Percentiles rank a stretch among this genome's conserved stretches.
phyloP scores from a whole-genome alignment of 495 filamentous ascomycete genomes.

The Penicillium malachiteum region DNA sequence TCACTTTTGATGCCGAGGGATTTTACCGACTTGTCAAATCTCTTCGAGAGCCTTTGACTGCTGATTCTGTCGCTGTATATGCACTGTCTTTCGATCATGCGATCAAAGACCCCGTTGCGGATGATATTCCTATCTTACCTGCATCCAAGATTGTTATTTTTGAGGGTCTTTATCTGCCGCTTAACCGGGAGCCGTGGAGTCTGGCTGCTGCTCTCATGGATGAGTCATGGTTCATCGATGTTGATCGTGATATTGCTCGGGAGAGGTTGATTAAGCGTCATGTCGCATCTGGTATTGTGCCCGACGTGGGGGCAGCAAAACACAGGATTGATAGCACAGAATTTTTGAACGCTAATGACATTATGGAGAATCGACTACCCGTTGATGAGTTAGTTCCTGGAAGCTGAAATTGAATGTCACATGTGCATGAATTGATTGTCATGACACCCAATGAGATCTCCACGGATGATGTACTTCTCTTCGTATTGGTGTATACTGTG shows the following conservation, averaged over 20 bases:
- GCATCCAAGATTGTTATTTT: slow-evolving; percentile 62
- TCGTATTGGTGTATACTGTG: too few species aligned
- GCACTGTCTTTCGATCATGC: slow-evolving; percentile 74
- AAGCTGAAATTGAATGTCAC: neutral
- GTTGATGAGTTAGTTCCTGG: slow-evolving; percentile 2
- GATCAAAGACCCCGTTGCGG: slow-evolving; percentile 68
- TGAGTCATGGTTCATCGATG: slow-evolving; percentile 75
- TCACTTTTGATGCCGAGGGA: slow-evolving; percentile 70
- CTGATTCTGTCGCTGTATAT: slow-evolving; percentile 25
- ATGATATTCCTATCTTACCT: slow-evolving; percentile 63
- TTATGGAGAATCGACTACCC: slow-evolving; percentile 11
- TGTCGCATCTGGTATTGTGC: slow-evolving; percentile 66
- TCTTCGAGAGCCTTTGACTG: slow-evolving; percentile 52
- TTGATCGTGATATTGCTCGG: slow-evolving; percentile 44
- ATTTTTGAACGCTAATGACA: slow-evolving; percentile 17
- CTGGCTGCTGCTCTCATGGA: slow-evolving; percentile 64
- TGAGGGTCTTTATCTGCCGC: slow-evolving; percentile 72
- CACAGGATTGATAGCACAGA: slow-evolving; percentile 10
- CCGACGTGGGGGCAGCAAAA: slow-evolving; percentile 31
- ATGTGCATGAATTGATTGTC: too few species aligned
- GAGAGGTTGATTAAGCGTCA: slow-evolving; percentile 60
- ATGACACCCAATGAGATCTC: too few species aligned
- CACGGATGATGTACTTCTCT: too few species aligned
- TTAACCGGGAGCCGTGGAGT: slow-evolving; percentile 63
- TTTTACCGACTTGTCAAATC: slow-evolving; percentile 59